Percentiles rank a stretch among this genome's conserved stretches.
phyloP scores from a whole-genome alignment of 306 rosid genomes.

The Fragaria vesca region DNA sequence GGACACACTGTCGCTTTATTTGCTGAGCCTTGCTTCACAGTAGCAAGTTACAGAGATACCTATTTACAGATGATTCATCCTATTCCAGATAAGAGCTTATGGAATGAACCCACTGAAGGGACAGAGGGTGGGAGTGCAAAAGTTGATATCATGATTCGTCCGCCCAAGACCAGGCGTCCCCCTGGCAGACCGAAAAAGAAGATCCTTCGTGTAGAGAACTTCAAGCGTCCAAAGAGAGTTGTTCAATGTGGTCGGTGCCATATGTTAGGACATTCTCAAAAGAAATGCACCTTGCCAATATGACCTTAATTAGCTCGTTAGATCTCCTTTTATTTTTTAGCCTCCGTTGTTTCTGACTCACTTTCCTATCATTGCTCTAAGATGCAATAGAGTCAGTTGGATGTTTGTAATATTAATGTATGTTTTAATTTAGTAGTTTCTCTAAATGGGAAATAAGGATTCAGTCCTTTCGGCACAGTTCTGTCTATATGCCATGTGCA shows the following conservation, averaged over 20 bases:
- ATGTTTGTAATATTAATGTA: conserved; percentile 56
- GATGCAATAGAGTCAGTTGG: conserved; percentile 43
- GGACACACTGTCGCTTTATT: conserved; percentile 83
- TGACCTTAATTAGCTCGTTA: conserved; percentile 46
- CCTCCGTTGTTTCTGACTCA: conserved; percentile 13
- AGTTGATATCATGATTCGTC: conserved; percentile 62
- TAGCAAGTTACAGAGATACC: conserved; percentile 67
- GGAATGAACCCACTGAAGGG: conserved; percentile 76
- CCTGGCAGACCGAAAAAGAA: conserved; percentile 99
- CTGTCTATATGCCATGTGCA: conserved; percentile 18
- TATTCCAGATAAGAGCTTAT: conserved; percentile 72
- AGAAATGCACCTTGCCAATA: conserved; percentile 85
- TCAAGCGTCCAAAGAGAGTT: conserved; percentile 92
- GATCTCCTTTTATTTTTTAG: conserved; percentile 23
- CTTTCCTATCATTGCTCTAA: conserved; percentile 11
- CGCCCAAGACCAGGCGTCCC: conserved; percentile 92
- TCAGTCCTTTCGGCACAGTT: conserved; percentile 29
- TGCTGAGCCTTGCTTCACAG: conserved; percentile 92
- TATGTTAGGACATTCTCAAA: conserved; percentile 98
- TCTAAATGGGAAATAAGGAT: conserved; percentile 40
- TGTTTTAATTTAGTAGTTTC: conserved; percentile 27
- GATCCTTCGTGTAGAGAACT: conserved; percentile 81
- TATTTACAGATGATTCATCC: conserved; percentile 78
- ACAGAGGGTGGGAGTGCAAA: conserved; percentile 80
- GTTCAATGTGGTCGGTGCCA: conserved; percentile 99